phyloP scores from a whole-genome alignment of 2,329 filamentous ascomycete species.

The Microcyclospora tardicrescens region DNA sequence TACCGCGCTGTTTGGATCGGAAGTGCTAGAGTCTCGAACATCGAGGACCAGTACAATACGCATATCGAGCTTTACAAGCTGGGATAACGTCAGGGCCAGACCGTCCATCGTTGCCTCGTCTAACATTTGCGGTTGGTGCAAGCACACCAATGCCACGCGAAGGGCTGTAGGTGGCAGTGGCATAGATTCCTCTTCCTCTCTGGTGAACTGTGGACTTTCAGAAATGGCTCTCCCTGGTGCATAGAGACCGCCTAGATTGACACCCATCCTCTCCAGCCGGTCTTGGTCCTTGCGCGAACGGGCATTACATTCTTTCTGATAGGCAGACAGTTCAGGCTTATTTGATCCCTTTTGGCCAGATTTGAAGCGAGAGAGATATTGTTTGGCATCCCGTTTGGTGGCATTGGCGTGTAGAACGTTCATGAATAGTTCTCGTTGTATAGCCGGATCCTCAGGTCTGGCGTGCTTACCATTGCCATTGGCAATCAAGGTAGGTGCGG shows the following conservation, averaged over 20 bases:
- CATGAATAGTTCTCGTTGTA: conserved; percentile 56
- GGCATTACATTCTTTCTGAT: conserved; percentile 12
- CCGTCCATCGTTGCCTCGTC: conserved; percentile 57
- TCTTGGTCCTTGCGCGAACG: conserved; percentile 14
- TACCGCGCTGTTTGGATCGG: neutral
- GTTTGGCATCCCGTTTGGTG: conserved; percentile 83
- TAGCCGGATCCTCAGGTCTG: conserved; percentile 10
- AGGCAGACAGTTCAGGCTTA: conserved; percentile 13
- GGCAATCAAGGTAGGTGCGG: conserved; percentile 3
- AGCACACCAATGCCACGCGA: conserved; percentile 76
- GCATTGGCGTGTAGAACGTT: conserved; percentile 78
- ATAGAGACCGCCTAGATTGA: conserved; percentile 51
- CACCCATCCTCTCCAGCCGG: conserved; percentile 32
- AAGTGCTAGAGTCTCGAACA: conserved; percentile 2
- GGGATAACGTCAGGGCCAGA: conserved; percentile 70
- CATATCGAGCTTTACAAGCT: conserved; percentile 71
- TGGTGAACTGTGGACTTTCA: conserved; percentile 47
- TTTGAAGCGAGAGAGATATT: conserved; percentile 83
- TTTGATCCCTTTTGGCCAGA: conserved; percentile 26
- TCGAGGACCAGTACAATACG: conserved; percentile 74
- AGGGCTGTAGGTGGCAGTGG: conserved; percentile 32
- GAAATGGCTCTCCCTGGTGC: conserved; percentile 44
- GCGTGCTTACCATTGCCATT: conserved; percentile 12
- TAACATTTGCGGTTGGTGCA: conserved; percentile 60
- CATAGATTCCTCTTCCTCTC: conserved; percentile 26